A percentile compares a stretch with the other conserved stretches of the same genome.
Evolutionary conservation across 2,329 filamentous ascomycete species (phyloP).

Genomic region (Ascochyta clinopodiicola): DNA sequence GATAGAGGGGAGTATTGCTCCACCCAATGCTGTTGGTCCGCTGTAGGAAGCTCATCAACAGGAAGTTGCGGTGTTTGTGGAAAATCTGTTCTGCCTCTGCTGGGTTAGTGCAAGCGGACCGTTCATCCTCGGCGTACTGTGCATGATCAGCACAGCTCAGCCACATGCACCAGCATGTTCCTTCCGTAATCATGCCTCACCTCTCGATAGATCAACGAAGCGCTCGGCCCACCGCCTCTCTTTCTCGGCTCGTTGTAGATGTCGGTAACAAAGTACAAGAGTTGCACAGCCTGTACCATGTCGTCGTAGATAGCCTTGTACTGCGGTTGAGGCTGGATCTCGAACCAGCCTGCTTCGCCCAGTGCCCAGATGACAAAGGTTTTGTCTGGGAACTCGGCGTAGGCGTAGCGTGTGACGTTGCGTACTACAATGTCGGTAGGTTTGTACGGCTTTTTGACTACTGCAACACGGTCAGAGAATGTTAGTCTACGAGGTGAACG

Average conservation of each 20-base stretch:
- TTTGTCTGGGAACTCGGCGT: slow-evolving; percentile 61
- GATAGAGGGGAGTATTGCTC: slow-evolving; percentile 52
- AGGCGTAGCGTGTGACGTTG: slow-evolving; percentile 56
- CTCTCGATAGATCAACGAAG: slow-evolving; percentile 50
- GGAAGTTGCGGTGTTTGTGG: slow-evolving; percentile 50
- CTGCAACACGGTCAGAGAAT: slow-evolving; percentile 28
- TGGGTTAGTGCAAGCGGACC: slow-evolving; percentile 34
- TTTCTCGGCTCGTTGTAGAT: slow-evolving; percentile 58
- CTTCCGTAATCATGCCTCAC: slow-evolving; percentile 20
- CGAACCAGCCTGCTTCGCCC: slow-evolving; percentile 71
- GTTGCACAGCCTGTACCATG: slow-evolving; percentile 68
- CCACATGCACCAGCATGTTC: neutral
- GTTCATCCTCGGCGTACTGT: slow-evolving; percentile 46
- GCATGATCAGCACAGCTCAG: slow-evolving; percentile 13
- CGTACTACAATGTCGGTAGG: slow-evolving; percentile 60
- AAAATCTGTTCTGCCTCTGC: slow-evolving; percentile 39
- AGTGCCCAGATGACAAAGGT: slow-evolving; percentile 70
- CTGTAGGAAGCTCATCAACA: slow-evolving; percentile 54
- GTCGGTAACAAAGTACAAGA: slow-evolving; percentile 69
- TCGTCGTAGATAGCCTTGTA: slow-evolving; percentile 65
- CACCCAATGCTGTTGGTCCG: slow-evolving; percentile 54
- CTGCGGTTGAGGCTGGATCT: slow-evolving; percentile 64
- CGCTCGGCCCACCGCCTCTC: slow-evolving; percentile 47
- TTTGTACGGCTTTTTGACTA: slow-evolving; percentile 43
- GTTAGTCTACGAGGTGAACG: neutral